Percentiles rank a stretch among this genome's conserved stretches.
Conservation (phyloP, 2,329 filamentous ascomycete genomes). For the Botryotinia narcissicola region DNA sequence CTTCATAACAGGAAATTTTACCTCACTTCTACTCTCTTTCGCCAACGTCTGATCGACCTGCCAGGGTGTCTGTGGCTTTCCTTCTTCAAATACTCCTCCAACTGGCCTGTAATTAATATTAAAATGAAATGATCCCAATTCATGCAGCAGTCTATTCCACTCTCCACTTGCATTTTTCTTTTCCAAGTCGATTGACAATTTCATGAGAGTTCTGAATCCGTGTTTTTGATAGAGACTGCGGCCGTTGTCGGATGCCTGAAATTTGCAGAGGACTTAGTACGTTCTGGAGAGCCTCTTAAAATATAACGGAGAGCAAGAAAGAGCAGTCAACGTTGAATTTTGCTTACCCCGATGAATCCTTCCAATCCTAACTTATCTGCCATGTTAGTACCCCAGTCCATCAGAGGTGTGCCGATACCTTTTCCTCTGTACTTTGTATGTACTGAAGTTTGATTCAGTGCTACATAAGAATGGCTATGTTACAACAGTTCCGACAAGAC, state of each 20-base stretch:
- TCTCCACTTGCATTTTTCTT: not conserved
- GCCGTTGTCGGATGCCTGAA: not conserved
- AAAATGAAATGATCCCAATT: constrained; percentile 1
- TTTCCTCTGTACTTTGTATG: constrained; percentile 13
- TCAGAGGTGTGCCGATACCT: constrained; percentile 3
- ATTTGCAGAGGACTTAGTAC: not conserved
- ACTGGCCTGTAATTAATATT: not conserved
- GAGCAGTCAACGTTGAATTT: not conserved
- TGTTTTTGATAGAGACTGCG: not conserved
- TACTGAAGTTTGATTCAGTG: constrained; percentile 15
- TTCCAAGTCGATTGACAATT: not conserved
- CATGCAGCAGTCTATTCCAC: not conserved
- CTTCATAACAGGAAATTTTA: not conserved
- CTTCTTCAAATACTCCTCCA: not conserved
- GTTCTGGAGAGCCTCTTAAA: not conserved
- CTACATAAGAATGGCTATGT: not conserved
- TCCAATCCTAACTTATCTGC: not conserved
- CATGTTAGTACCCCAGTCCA: constrained; percentile 5
- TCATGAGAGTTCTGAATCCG: not conserved
- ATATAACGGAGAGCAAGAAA: not conserved
- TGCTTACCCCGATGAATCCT: constrained; percentile 3
- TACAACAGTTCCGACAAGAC: not conserved
- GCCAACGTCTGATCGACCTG: not conserved
- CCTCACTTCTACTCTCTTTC: not conserved
- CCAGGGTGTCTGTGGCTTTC: not conserved